Evolutionary conservation across 192 early-diverging fungal genomes (phyloP).

Genomic region (Coemansia sp.): DNA sequence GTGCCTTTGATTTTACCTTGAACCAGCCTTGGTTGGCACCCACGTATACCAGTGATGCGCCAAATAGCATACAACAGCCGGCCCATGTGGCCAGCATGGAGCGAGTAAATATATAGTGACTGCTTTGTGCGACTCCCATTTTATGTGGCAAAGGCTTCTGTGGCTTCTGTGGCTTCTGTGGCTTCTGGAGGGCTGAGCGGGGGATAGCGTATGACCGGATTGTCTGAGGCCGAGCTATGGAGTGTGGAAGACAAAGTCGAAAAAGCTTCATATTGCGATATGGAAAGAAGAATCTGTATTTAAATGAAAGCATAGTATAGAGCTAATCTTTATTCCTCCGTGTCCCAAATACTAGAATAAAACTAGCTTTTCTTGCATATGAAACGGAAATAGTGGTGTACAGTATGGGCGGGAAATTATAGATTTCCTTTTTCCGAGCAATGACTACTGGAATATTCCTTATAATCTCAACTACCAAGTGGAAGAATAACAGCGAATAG

Average conservation of each 20-base stretch:
- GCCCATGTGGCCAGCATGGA: conserved; percentile 52
- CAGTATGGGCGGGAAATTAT: too few species aligned
- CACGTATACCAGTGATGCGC: conserved; percentile 29
- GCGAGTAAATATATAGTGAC: conserved; percentile 33
- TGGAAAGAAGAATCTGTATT: too few species aligned
- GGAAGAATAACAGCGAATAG: too few species aligned
- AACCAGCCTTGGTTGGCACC: conserved; percentile 49
- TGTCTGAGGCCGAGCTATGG: background rate
- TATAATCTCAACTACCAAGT: too few species aligned
- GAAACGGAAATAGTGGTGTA: too few species aligned
- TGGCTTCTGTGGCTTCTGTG: conserved; percentile 1
- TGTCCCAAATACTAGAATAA: too few species aligned
- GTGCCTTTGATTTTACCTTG: conserved; percentile 6
- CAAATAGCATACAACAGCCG: conserved; percentile 44
- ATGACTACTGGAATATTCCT: too few species aligned
- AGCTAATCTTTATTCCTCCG: too few species aligned
- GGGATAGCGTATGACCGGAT: conserved; percentile 47
- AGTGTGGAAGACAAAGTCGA: background rate
- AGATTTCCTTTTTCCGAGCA: too few species aligned
- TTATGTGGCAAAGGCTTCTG: background rate
- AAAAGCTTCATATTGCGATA: background rate
- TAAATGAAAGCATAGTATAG: too few species aligned
- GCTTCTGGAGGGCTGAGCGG: conserved; percentile 23
- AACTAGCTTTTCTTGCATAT: too few species aligned
- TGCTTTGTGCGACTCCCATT: conserved; percentile 11